Evolutionary conservation across 2,329 filamentous ascomycete genomes (phyloP).

Genomic region (Neonectria hederae): DNA sequence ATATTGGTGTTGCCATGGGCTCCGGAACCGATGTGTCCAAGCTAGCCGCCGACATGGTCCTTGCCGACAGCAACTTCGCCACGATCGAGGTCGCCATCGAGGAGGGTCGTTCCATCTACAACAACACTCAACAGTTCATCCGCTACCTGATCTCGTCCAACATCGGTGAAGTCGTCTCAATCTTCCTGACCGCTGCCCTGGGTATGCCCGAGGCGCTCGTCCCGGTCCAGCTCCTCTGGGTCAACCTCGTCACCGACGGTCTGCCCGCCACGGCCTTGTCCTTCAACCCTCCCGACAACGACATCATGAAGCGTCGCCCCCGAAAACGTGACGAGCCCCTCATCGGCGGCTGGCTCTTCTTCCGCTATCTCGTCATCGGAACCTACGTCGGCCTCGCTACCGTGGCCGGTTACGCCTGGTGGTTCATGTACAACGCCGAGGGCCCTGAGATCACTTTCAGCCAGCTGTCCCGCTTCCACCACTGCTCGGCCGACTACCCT

Average conservation of each 20-base stretch:
- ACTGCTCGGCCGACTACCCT: conserved; percentile 84
- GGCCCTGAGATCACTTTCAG: conserved; percentile 93
- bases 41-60: conserved; percentile 96
- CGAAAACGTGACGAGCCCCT: conserved; percentile 92
- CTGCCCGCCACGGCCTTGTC: conserved; percentile 94
- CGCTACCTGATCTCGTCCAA: conserved; percentile 99
- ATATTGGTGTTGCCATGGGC: conserved; percentile 99
- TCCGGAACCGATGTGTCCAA: conserved; percentile 97
- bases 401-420: conserved; percentile 98
- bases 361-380: conserved; percentile 96
- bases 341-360: conserved; percentile 95
- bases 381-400: conserved; percentile 95
- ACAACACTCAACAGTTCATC: conserved; percentile 99
- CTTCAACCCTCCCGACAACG: conserved; percentile 98
- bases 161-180: conserved; percentile 98
- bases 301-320: conserved; percentile 94
- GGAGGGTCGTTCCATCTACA: conserved; percentile 97
- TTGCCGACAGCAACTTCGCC: conserved; percentile 98
- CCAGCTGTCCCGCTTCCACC: conserved; percentile 93
- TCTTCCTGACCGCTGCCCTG: conserved; percentile 94
- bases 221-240: conserved; percentile 97
- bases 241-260: conserved; percentile 97
- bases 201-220: conserved; percentile 98
- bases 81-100: conserved; percentile 97
- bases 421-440: conserved; percentile 95